Evolutionary conservation across 1,139 yeast species (phyloP), one percentile per base, ranked within the genome.

Genomic region (Pichia sp.): DNA sequence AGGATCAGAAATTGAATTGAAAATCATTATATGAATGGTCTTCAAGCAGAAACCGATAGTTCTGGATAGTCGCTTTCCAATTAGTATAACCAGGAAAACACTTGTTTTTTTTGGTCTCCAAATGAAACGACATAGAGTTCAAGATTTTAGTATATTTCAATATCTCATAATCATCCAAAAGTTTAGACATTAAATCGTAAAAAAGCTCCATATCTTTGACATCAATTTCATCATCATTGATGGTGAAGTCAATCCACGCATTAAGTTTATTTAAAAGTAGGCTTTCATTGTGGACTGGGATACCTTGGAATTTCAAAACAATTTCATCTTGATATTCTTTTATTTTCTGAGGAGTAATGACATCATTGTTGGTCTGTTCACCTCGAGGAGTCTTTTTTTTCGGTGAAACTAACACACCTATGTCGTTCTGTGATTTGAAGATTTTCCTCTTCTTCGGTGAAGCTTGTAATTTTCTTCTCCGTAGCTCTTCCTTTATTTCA

Each of bases 401-500:
- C 3, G 57, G 59, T 1, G 60, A 54, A 11, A 48, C 35, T 8
- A 51, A 33, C 27, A 40, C 29, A 0, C 42, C 47, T n/a, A 52
- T 54, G 38, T 56, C 55, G 28, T 43, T 51, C 5, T 37, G 44
- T 27, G 36, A 39, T 8, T 36, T 27, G 33, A 33, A 31, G 4
- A 10, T 28, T 40, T 45, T 49, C 4, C 41, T 36, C 16, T 48
- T 54, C 3, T 52, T 53, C 3, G 61, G 57, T 3, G 56, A 50
- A 6, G 51, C 33, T 16, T 44, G 46, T 11, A 58, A 27, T 11
- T 52, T 51, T 29, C 66, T 44, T 34, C 57, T 55, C 4, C 62
- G 51, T 36, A 77, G 52, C 49, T 79, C 84, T 2, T 55, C 55
- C 47, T 64, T 65, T 5, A 79, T 53, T 49, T 80, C 86, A 3